Percentiles rank a stretch among this genome's conserved stretches.
phyloP scores from a whole-genome alignment of 129 eudicot species.

The Arctium minus region DNA sequence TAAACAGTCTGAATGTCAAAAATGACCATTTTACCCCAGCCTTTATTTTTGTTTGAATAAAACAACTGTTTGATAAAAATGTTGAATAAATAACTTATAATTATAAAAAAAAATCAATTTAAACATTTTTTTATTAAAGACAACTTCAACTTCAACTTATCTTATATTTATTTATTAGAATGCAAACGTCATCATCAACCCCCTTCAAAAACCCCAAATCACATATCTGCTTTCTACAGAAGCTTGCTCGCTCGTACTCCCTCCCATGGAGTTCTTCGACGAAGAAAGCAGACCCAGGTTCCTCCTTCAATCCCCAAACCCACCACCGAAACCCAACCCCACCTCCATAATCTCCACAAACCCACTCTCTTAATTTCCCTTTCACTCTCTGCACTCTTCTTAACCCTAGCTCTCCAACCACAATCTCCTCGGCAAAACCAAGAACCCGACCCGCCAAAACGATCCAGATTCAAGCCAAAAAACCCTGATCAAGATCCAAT shows the following conservation, averaged over 20 bases:
- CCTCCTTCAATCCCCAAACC: conserved; percentile 36
- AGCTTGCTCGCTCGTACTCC: not conserved
- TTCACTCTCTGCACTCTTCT: conserved; percentile 50
- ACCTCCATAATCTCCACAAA: conserved; percentile 35
- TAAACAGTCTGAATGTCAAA: too few relatives aligned
- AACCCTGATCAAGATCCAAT: conserved; percentile 24
- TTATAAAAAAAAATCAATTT: too few relatives aligned
- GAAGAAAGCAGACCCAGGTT: conserved; percentile 78
- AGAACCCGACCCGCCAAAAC: conserved; percentile 19
- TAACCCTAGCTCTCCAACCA: conserved; percentile 37
- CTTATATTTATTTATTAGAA: too few relatives aligned
- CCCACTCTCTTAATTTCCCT: conserved; percentile 56
- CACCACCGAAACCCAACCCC: conserved; percentile 8
- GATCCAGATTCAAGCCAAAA: conserved; percentile 26
- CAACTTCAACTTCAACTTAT: too few relatives aligned
- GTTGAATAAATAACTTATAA: too few relatives aligned
- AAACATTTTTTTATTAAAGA: too few relatives aligned
- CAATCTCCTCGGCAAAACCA: conserved; percentile 21
- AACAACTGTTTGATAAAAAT: too few relatives aligned
- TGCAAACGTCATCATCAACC: not conserved
- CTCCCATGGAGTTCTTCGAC: conserved; percentile 79
- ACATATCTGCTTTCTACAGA: conserved; percentile 21
- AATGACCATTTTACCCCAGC: too few relatives aligned
- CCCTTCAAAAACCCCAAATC: not conserved
- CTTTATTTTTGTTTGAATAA: too few relatives aligned